Evolutionary conservation across 2,329 filamentous ascomycete species (phyloP).

Genomic region (Fusarium compactum): DNA sequence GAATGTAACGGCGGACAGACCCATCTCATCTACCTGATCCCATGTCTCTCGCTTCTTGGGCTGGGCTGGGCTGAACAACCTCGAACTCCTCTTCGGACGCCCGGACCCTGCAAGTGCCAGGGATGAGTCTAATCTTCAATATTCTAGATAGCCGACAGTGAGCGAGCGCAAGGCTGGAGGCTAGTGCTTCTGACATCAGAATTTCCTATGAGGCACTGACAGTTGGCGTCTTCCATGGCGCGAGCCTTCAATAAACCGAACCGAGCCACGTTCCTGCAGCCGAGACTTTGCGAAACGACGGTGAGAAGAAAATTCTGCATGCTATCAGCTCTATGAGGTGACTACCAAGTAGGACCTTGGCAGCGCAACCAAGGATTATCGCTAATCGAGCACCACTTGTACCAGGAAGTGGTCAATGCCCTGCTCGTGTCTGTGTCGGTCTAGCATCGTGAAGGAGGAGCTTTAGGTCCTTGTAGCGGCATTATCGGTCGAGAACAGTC

Average conservation of each 20-base stretch:
- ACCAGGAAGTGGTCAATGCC: background rate
- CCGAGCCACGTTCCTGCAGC: background rate
- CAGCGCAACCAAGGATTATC: conserved; percentile 1
- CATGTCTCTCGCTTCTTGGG: background rate
- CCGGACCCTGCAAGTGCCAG: background rate
- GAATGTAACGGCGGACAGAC: background rate
- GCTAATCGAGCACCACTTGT: conserved; percentile 4
- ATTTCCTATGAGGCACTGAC: background rate
- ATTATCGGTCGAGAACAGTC: background rate
- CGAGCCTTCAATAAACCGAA: background rate
- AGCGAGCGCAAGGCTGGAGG: background rate
- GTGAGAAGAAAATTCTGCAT: background rate
- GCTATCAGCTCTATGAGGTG: background rate
- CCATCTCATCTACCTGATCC: background rate
- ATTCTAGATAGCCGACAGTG: background rate
- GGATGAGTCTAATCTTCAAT: background rate
- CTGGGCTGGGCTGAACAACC: too few relatives aligned
- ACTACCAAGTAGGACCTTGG: background rate
- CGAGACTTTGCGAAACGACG: background rate
- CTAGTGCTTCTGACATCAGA: background rate
- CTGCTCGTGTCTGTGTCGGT: background rate
- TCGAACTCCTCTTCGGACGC: background rate
- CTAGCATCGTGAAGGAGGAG: background rate
- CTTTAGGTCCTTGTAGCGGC: background rate
- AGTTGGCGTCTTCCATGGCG: background rate